Conservation (phyloP, 371 early-diverging fungal species). For the Mortierella sp. region DNA sequence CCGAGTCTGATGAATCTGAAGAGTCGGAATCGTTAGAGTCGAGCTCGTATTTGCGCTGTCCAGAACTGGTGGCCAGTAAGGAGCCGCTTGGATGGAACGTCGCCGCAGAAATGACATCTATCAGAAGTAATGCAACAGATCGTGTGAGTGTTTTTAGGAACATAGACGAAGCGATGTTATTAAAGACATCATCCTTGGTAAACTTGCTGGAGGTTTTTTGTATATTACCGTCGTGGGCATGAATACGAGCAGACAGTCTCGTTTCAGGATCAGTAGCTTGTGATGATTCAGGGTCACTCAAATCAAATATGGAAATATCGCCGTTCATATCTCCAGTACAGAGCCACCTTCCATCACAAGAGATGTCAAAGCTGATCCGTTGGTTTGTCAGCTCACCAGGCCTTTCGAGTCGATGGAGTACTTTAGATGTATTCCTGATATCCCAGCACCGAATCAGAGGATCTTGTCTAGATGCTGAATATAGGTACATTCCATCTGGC, state of each 20-base stretch:
- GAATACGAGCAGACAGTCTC: slow-evolving; percentile 12
- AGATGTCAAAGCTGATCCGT: slow-evolving; percentile 76
- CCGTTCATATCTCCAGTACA: slow-evolving; percentile 74
- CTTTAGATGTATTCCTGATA: slow-evolving; percentile 73
- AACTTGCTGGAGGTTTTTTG: no score
- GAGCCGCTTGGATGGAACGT: slow-evolving; percentile 74
- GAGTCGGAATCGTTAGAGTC: slow-evolving; percentile 4
- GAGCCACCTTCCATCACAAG: slow-evolving; percentile 66
- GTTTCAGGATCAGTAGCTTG: neutral
- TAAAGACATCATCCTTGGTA: no score
- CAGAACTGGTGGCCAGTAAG: slow-evolving; percentile 72
- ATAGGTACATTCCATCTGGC: slow-evolving; percentile 70
- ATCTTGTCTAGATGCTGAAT: slow-evolving; percentile 69
- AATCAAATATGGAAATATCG: slow-evolving; percentile 62
- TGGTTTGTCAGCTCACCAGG: slow-evolving; percentile 73
- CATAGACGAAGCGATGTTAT: no score
- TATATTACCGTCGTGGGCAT: slow-evolving; percentile 15
- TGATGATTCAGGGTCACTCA: slow-evolving; percentile 24
- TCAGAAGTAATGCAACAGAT: no score
- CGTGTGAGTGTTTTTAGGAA: no score
- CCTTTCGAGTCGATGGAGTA: slow-evolving; percentile 64
- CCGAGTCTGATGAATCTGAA: neutral
- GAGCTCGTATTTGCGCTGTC: slow-evolving; percentile 70
- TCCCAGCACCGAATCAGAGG: slow-evolving; percentile 76
- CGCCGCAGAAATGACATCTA: slow-evolving; percentile 68